Evolutionary conservation across 495 filamentous ascomycete species (phyloP).

Genomic region (Penicillium herquei): DNA sequence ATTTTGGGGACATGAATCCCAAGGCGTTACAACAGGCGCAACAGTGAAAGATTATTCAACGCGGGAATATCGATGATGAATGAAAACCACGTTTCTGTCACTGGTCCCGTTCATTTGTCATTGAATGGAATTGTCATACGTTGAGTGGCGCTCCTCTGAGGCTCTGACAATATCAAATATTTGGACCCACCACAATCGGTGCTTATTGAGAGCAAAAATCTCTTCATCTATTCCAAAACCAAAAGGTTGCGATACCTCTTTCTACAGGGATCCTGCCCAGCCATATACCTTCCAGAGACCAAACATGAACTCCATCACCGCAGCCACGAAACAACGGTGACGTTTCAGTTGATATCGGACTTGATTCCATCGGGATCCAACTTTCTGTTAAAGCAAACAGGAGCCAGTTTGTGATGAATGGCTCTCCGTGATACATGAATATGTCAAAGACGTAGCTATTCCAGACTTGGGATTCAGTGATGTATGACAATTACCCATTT

Average conservation of each 20-base stretch:
- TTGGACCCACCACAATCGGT: background rate
- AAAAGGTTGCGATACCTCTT: slow-evolving; percentile 43
- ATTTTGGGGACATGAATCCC: slow-evolving; percentile 9
- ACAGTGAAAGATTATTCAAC: background rate
- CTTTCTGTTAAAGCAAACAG: slow-evolving; percentile 57
- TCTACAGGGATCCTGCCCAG: slow-evolving; percentile 54
- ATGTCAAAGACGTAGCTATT: slow-evolving; percentile 34
- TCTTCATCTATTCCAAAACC: slow-evolving; percentile 31
- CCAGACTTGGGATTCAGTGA: background rate
- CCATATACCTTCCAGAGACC: slow-evolving; percentile 53
- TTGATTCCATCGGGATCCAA: slow-evolving; percentile 61
- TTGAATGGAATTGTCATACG: too few relatives aligned
- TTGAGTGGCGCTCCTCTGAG: background rate
- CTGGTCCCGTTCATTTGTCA: too few relatives aligned
- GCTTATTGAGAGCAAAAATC: background rate
- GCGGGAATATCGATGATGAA: background rate
- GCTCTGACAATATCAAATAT: background rate
- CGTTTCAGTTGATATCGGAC: slow-evolving; percentile 56
- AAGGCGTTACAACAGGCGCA: background rate
- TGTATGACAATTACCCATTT: background rate
- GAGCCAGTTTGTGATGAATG: slow-evolving; percentile 48
- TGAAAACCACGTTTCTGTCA: too few relatives aligned
- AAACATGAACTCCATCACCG: slow-evolving; percentile 63
- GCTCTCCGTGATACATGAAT: slow-evolving; percentile 14
- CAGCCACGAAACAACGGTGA: slow-evolving; percentile 60